Evolutionary conservation across 2,329 filamentous ascomycete genomes (phyloP), one percentile per base, ranked within the genome.

Genomic region (Fusarium scirpi): DNA sequence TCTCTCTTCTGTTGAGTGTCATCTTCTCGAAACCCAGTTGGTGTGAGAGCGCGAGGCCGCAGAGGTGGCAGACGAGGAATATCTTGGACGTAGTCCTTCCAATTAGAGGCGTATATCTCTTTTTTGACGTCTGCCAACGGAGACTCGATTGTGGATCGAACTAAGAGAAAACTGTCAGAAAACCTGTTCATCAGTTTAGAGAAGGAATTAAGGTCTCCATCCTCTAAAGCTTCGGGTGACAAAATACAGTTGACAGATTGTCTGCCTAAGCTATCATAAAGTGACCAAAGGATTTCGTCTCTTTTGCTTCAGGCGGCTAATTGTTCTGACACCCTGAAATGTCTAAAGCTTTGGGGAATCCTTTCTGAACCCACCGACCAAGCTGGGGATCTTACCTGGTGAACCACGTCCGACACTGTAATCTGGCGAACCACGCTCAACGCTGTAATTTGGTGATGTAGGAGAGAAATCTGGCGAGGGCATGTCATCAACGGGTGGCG

Each of bases 261-360:
- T 10, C 4, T 1, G 34, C 0, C 10, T 7, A n/a, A 38, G 10
- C 18, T n/a, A 7, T 1, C 18, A n/a, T n/a, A 7, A 38, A 38
- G 10, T n/a, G 34, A 38, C 18, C 10, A n/a, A 4, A n/a, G 2
- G 11, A n/a, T 38, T 38, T n/a, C 18, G 18, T 38, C 18, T 38
- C 6, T 11, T 11, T n/a, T 11, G 10, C 6, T n/a, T 4, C 10
- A 1, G 16, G 5, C 34, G 2, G 10, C 16, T 38, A 9, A 38
- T 11, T 11, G 3, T 11, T 7, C 3, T 5, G 15, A 16, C 32
- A 34, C 32, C 30, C 32, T 8, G 2, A 5, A 2, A 8, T 8
- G 30, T 16, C 8, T 16, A 32, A 32, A 16, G 30, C 15, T 32
- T 32, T 15, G 15, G 8, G 8, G 8, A 7, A 34, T 8, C 32